Evolutionary conservation across 73 alveolate species (phyloP), one percentile per base, ranked within the genome.

Genomic region (Blepharisma japonicum): DNA sequence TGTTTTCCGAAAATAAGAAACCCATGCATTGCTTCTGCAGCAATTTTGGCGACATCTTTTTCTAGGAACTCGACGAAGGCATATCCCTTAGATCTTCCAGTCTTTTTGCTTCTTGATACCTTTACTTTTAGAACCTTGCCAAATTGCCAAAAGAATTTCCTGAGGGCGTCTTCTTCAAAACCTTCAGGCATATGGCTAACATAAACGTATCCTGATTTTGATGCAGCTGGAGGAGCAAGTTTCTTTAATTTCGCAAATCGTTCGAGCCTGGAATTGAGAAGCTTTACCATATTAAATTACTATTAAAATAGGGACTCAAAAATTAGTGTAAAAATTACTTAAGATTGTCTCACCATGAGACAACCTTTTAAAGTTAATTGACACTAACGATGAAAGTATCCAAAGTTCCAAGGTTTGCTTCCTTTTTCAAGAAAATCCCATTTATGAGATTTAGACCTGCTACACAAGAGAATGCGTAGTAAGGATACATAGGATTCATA

Each of bases 171-270:
- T 81, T 96, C 99, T 27, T 82, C 79, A 56, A 96, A 94, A 47
- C 99, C 99, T 87, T 91, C 90, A 8, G 99, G 99, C 32, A 96
- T 81, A 74, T 96, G 99, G 9, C 99, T 98, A 25, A 93, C 95
- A 86, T 95, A 96, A 54, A 95, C 85, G 20, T 61, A 61, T 20
- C 74, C 74, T 83, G 18, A 9, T 9, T n/a, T 61, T 20, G 39
- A 20, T 18, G 47, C 74, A 14, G 46, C 74, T 61, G 74, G 47
- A 20, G 74, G 74, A 39, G 23, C 74, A 20, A 61, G 47, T 39
- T 61, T 61, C 18, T 39, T n/a, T 14, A 61, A 39, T 25, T 61
- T 61, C 2, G 74, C 74, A 61, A 61, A 61, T 14, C 74, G 38
- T 61, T 61, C 74, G 46, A 61, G 74, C 23, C 74, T n/a, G 14